Conservation (phyloP, 495 filamentous ascomycete species). For the Parmelia sp. region DNA sequence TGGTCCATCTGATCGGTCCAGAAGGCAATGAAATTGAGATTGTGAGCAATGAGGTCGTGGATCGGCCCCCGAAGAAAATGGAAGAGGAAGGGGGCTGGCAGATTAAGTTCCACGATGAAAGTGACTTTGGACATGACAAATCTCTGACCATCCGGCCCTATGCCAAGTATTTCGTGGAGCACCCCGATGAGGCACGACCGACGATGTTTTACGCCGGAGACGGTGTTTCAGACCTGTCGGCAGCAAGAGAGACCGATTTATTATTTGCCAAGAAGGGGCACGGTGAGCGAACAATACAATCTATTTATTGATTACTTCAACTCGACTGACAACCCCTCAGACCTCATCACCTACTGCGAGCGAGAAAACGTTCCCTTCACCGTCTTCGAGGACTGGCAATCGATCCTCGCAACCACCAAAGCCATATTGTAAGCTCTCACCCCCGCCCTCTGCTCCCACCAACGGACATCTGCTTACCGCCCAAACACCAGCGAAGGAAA, state of each 20-base stretch:
- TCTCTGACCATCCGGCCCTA: conserved; percentile 80
- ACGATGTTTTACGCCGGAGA: conserved; percentile 85
- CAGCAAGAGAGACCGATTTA: conserved; percentile 80
- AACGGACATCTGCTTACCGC: neutral
- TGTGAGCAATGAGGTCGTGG: conserved; percentile 72
- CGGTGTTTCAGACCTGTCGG: conserved; percentile 82
- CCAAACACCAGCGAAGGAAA: conserved; percentile 20
- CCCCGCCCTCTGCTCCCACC: neutral
- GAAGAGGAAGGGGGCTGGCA: conserved; percentile 77
- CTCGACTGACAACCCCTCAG: conserved; percentile 35
- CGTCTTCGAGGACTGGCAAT: conserved; percentile 68
- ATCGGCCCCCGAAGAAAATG: conserved; percentile 61
- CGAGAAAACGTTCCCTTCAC: conserved; percentile 73
- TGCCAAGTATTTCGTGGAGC: conserved; percentile 41
- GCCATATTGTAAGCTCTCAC: conserved; percentile 45
- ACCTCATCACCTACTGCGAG: conserved; percentile 77
- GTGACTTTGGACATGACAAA: conserved; percentile 90
- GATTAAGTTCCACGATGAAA: conserved; percentile 82
- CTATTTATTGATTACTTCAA: neutral
- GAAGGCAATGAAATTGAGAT: conserved; percentile 71
- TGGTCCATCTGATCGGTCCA: conserved; percentile 69
- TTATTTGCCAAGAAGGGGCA: conserved; percentile 86
- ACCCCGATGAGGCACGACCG: conserved; percentile 62
- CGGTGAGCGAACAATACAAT: conserved; percentile 47
- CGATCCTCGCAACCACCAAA: conserved; percentile 66